Conservation (phyloP, 164 flowering plant species). For the Saururus chinensis region DNA sequence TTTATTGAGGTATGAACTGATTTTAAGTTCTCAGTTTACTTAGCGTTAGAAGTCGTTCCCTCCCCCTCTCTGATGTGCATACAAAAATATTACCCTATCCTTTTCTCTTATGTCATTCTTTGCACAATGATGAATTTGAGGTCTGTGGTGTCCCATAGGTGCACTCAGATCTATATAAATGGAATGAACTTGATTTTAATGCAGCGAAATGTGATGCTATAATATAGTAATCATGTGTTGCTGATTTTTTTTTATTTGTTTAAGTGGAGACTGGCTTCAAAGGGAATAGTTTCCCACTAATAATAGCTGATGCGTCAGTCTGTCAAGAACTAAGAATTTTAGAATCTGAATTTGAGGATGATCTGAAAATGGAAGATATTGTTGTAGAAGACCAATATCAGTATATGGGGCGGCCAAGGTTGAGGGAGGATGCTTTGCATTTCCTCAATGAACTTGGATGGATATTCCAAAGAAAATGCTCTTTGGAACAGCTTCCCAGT, state of each 20-base stretch:
- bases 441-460: slow-evolving; percentile 92
- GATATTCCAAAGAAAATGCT: slow-evolving; percentile 58
- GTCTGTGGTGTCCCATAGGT: too few species aligned
- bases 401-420: slow-evolving; percentile 29
- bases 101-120: too few species aligned
- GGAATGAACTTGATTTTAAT: too few species aligned
- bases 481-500: slow-evolving; percentile 14
- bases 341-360: slow-evolving; percentile 50
- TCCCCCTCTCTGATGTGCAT: too few species aligned
- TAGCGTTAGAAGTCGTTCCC: too few species aligned
- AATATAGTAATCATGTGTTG: neutral
- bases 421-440: slow-evolving; percentile 58
- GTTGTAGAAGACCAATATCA: slow-evolving; percentile 24
- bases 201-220: neutral
- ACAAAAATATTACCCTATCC: too few species aligned
- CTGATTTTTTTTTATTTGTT: neutral
- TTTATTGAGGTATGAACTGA: slow-evolving; percentile 64
- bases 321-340: slow-evolving; percentile 68
- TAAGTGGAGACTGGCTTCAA: slow-evolving; percentile 86
- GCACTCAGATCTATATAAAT: too few species aligned
- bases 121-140: too few species aligned
- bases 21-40: neutral
- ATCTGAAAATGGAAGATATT: slow-evolving; percentile 16
- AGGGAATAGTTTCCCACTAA: slow-evolving; percentile 76
- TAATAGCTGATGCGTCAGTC: slow-evolving; percentile 62